These are phyloP conservation scores for Epichloe coenophiala DNA, from an alignment of 2,329 filamentous ascomycete genomes.

Conservation along the genomic window DNA sequence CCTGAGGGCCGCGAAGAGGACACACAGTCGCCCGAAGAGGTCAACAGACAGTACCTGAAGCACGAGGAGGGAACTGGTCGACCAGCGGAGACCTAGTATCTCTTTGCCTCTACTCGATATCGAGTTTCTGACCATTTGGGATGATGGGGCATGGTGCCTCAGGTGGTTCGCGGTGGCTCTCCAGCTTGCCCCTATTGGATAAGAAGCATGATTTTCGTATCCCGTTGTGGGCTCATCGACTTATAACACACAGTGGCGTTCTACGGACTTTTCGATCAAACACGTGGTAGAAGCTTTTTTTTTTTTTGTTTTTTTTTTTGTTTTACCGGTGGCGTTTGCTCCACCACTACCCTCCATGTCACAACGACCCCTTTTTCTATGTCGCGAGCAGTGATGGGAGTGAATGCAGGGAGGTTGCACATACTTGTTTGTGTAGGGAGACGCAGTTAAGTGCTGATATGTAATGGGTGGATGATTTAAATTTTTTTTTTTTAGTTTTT, in stretches of 20 bases:
- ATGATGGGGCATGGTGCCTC: background rate
- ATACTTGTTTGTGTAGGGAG: too few species aligned
- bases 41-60: conserved; percentile 38
- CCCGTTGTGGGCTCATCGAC: background rate
- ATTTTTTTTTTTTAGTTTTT: background rate
- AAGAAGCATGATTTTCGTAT: background rate
- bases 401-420: too few species aligned
- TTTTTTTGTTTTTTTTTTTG: too few species aligned
- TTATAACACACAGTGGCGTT: background rate
- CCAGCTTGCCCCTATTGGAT: background rate
- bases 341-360: background rate
- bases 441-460: too few species aligned
- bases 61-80: conserved; percentile 21
- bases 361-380: too few species aligned
- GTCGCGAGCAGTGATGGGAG: too few species aligned
- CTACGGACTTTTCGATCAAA: background rate
- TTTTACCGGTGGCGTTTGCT: background rate
- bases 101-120: background rate
- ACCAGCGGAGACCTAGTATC: conserved; percentile 10
- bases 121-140: background rate
- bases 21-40: conserved; percentile 35
- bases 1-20: conserved; percentile 27
- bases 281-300: too few species aligned
- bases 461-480: background rate
- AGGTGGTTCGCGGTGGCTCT: too few species aligned